A percentile compares a stretch with the other conserved stretches of the same genome.
Evolutionary conservation across 495 filamentous ascomycete species (phyloP).

Genomic region (Pseudevernia furfuracea): DNA sequence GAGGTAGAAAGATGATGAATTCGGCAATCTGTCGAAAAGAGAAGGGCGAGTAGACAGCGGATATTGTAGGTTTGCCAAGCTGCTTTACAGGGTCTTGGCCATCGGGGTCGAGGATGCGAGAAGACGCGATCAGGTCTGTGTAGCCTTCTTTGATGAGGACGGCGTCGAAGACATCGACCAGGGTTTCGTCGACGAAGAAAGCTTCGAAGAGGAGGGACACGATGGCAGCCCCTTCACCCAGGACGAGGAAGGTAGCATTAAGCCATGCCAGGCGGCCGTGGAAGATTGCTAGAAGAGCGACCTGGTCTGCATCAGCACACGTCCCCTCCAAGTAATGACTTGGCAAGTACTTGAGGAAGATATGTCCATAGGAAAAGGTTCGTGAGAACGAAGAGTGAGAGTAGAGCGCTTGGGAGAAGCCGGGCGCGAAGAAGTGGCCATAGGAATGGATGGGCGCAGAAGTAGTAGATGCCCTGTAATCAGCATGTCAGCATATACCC

Average conservation of each 20-base stretch:
- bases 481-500: neutral
- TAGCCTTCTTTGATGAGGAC: conserved; percentile 54
- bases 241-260: conserved; percentile 55
- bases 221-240: conserved; percentile 58
- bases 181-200: conserved; percentile 60
- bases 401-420: conserved; percentile 49
- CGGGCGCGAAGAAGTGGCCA: conserved; percentile 54
- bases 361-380: conserved; percentile 52
- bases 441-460: conserved; percentile 52
- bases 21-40: conserved; percentile 71
- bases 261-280: conserved; percentile 53
- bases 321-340: no score
- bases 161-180: conserved; percentile 61
- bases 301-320: conserved; percentile 42
- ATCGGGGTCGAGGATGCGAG: conserved; percentile 47
- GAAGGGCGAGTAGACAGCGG: conserved; percentile 56
- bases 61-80: conserved; percentile 51
- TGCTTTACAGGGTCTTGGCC: conserved; percentile 45
- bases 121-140: conserved; percentile 47
- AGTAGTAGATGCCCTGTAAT: conserved; percentile 52
- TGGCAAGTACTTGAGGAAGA: neutral
- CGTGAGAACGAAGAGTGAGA: conserved; percentile 53
- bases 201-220: conserved; percentile 57
- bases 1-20: conserved; percentile 59
- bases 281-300: conserved; percentile 58